phyloP scores from a whole-genome alignment of 2,329 filamentous ascomycete genomes.

The Fusarium siculi region DNA sequence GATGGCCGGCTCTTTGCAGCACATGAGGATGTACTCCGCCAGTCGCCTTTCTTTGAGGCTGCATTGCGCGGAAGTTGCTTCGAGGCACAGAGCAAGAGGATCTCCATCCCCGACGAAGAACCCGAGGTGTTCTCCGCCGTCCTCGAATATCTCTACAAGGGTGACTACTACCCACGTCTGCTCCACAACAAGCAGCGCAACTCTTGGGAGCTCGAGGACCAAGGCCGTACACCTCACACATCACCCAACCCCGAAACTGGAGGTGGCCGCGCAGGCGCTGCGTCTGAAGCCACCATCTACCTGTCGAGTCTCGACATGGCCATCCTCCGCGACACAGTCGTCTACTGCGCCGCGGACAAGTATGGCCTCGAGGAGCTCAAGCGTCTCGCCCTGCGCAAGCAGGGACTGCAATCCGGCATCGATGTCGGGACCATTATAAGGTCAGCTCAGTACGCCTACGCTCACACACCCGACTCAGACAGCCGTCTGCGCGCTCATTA shows the following conservation, averaged over 20 bases:
- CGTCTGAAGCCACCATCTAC: slow-evolving; percentile 69
- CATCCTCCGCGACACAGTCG: slow-evolving; percentile 89
- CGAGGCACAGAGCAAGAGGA: slow-evolving; percentile 80
- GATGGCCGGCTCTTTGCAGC: slow-evolving; percentile 93
- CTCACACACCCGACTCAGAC: slow-evolving; percentile 92
- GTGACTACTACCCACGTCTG: slow-evolving; percentile 92
- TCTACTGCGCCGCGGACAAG: slow-evolving; percentile 92
- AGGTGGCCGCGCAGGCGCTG: slow-evolving; percentile 58
- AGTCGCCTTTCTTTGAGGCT: slow-evolving; percentile 85
- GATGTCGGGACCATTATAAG: slow-evolving; percentile 91
- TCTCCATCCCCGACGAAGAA: slow-evolving; percentile 79
- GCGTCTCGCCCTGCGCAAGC: slow-evolving; percentile 90
- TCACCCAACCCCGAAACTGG: slow-evolving; percentile 63
- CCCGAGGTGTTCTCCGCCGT: slow-evolving; percentile 93
- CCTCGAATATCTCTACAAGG: slow-evolving; percentile 97
- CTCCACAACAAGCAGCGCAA: slow-evolving; percentile 86
- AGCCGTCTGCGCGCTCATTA: slow-evolving; percentile 95
- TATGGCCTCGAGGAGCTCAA: slow-evolving; percentile 95
- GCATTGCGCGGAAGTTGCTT: slow-evolving; percentile 78
- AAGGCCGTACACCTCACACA: slow-evolving; percentile 54
- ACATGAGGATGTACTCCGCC: slow-evolving; percentile 89
- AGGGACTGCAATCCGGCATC: slow-evolving; percentile 91
- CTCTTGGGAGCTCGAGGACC: slow-evolving; percentile 89
- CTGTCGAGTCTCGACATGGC: slow-evolving; percentile 78
- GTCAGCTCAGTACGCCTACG: slow-evolving; percentile 94